Percentiles rank a stretch among this genome's conserved stretches.
phyloP scores from a whole-genome alignment of 139 green algal species.

The Marvania coccoides region DNA sequence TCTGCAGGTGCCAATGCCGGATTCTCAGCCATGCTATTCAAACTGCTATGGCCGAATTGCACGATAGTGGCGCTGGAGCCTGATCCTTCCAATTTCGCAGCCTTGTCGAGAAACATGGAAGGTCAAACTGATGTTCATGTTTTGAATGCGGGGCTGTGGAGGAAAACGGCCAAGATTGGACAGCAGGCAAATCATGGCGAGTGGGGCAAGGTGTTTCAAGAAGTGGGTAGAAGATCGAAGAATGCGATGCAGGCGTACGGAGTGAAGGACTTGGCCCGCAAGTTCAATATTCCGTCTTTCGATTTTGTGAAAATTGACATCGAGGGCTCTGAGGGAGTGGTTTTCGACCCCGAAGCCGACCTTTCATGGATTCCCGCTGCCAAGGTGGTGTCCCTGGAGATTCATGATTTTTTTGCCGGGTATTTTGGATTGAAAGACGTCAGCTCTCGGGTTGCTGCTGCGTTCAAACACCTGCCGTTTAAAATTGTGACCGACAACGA shows the following conservation, averaged over 20 bases:
- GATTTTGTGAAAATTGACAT: conserved; percentile 15
- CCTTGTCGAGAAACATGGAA: neutral
- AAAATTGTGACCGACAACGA: no score
- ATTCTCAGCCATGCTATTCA: conserved; percentile 9
- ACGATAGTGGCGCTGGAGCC: conserved; percentile 3
- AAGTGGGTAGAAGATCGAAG: neutral
- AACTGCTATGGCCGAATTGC: conserved; percentile 9
- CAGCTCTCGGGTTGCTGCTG: no score
- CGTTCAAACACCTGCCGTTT: no score
- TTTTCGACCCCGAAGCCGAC: no score
- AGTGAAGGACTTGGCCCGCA: neutral
- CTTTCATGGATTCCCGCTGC: no score
- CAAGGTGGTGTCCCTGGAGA: no score
- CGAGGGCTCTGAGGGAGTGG: no score
- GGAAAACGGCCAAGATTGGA: neutral
- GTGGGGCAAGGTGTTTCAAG: no score
- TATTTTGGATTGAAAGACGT: no score
- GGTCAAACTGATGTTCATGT: neutral
- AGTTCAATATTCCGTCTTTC: neutral
- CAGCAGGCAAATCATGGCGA: neutral
- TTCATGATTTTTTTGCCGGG: no score
- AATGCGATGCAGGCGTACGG: conserved; percentile 1
- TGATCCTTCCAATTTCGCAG: conserved; percentile 1
- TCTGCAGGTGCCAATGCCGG: conserved; percentile 6
- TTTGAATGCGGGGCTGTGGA: conserved; percentile 11